A percentile compares a stretch with the other conserved stretches of the same genome.
phyloP scores from a whole-genome alignment of 1,284 basidiomycete genomes.

The Takashimella koratensis region DNA sequence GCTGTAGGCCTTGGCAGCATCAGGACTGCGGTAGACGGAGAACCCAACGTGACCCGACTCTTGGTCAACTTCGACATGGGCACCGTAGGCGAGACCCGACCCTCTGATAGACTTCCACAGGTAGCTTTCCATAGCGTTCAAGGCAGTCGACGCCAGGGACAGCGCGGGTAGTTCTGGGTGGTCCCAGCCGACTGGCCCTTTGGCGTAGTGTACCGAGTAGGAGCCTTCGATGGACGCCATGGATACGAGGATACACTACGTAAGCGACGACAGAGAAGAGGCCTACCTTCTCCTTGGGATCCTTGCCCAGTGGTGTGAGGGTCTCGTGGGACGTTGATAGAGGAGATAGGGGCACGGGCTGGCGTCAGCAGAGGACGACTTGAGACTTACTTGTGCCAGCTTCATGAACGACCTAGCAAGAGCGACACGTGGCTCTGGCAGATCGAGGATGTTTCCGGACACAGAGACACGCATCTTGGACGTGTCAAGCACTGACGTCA shows the following conservation, averaged over 20 bases:
- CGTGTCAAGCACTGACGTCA: constrained; percentile 59
- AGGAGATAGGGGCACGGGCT: constrained; percentile 62
- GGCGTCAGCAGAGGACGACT: constrained; percentile 9
- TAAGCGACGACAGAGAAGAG: neutral
- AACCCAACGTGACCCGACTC: constrained; percentile 82
- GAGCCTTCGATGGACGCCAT: constrained; percentile 93
- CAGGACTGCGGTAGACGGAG: constrained; percentile 80
- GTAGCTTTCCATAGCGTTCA: constrained; percentile 93
- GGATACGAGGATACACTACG: constrained; percentile 75
- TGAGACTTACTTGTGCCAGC: constrained; percentile 57
- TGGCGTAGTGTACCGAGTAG: constrained; percentile 75
- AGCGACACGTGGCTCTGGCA: constrained; percentile 67
- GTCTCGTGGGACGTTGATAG: constrained; percentile 67
- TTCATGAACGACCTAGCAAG: constrained; percentile 67
- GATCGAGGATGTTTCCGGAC: constrained; percentile 71
- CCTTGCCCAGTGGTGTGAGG: constrained; percentile 68
- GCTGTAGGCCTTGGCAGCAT: constrained; percentile 75
- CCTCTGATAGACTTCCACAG: constrained; percentile 92
- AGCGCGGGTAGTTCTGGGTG: constrained; percentile 83
- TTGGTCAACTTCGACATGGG: constrained; percentile 69
- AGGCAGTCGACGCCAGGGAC: constrained; percentile 75
- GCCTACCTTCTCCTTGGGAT: constrained; percentile 66
- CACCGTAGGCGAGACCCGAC: constrained; percentile 90
- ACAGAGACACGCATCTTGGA: constrained; percentile 81
- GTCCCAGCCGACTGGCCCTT: constrained; percentile 68